phyloP scores from a whole-genome alignment of 192 early-diverging fungal genomes.

The Umbelopsis vinacea region DNA sequence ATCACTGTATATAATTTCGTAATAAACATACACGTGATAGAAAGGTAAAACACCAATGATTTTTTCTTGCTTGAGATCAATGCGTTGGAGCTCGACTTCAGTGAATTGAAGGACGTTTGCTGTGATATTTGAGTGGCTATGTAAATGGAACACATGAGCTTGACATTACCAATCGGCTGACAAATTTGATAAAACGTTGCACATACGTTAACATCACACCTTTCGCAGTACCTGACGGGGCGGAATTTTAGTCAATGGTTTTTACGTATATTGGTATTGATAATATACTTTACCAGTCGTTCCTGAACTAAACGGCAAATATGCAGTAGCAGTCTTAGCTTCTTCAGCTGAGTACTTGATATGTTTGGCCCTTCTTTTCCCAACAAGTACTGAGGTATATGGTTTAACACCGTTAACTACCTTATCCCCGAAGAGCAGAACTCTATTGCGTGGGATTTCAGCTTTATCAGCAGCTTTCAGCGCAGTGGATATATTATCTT shows the following conservation, averaged over 20 bases:
- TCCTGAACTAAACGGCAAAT: conserved; percentile 72
- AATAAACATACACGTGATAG: conserved; percentile 39
- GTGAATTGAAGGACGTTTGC: conserved; percentile 34
- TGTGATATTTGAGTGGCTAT: conserved; percentile 38
- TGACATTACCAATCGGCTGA: background rate
- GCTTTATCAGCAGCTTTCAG: conserved; percentile 25
- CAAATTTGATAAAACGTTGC: conserved; percentile 62
- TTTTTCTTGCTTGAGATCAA: conserved; percentile 19
- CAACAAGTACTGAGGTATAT: conserved; percentile 34
- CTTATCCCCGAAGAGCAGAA: conserved; percentile 53
- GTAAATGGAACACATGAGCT: background rate
- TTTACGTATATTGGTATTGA: too few relatives aligned
- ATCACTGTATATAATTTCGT: background rate
- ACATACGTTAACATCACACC: conserved; percentile 76
- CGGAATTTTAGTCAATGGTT: too few relatives aligned
- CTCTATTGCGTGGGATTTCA: conserved; percentile 39
- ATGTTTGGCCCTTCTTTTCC: conserved; percentile 26
- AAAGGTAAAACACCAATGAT: conserved; percentile 38
- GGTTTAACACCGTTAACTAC: conserved; percentile 38
- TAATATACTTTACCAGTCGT: conserved; percentile 57
- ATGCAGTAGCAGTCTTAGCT: conserved; percentile 43
- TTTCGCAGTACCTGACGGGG: conserved; percentile 70
- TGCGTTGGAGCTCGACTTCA: background rate
- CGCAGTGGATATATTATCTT: conserved; percentile 6
- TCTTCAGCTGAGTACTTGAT: conserved; percentile 17